phyloP scores from a whole-genome alignment of 192 early-diverging fungal species.

The Phlyctochytrium bullatum region DNA sequence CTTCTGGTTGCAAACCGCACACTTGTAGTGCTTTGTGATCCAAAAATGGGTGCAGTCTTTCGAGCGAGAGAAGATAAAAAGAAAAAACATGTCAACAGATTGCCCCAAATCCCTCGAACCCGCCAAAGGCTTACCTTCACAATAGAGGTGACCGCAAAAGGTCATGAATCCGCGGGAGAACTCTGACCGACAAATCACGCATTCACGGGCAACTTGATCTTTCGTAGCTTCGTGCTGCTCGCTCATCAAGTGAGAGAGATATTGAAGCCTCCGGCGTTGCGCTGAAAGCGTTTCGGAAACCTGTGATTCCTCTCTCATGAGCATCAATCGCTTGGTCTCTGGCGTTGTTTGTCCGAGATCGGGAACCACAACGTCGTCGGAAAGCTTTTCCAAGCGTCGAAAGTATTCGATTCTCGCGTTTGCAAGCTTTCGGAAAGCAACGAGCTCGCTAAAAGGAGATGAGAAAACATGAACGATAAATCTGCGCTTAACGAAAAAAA shows the following conservation, averaged over 20 bases:
- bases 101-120: no score
- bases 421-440: slow-evolving; percentile 23
- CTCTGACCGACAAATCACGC: slow-evolving; percentile 23
- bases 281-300: slow-evolving; percentile 9
- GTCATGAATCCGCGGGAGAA: slow-evolving; percentile 36
- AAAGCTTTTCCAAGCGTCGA: slow-evolving; percentile 37
- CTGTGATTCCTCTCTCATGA: slow-evolving; percentile 9
- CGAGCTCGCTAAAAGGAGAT: slow-evolving; percentile 36
- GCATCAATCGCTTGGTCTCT: slow-evolving; percentile 2
- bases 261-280: slow-evolving; percentile 17
- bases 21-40: slow-evolving; percentile 37
- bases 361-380: slow-evolving; percentile 32
- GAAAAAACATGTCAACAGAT: no score
- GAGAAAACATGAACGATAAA: no score
- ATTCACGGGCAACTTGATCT: slow-evolving; percentile 21
- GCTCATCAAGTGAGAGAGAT: slow-evolving; percentile 15
- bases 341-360: slow-evolving; percentile 19
- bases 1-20: slow-evolving; percentile 41
- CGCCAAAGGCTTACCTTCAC: no score
- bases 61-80: no score
- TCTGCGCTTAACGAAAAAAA: no score
- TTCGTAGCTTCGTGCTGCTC: slow-evolving; percentile 6
- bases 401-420: slow-evolving; percentile 45
- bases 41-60: slow-evolving; percentile 33
- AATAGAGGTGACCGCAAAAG: slow-evolving; percentile 46